Conservation (phyloP, 1,284 basidiomycete species). For the Rhodotorula glutinis region DNA sequence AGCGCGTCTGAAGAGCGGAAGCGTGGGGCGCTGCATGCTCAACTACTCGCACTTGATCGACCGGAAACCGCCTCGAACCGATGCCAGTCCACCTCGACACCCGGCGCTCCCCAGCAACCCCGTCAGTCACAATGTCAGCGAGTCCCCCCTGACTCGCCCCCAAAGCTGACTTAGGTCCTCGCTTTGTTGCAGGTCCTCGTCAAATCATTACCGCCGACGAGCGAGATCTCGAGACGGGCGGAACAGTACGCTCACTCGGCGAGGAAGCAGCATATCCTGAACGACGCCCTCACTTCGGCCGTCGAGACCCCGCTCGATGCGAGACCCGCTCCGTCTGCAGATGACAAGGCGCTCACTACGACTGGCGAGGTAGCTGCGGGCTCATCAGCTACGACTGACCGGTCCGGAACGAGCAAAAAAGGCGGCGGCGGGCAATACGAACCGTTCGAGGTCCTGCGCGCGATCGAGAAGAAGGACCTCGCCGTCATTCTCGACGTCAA, state of each 20-base stretch:
- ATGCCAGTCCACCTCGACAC: neutral
- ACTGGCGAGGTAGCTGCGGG: neutral
- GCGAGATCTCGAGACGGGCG: conserved; percentile 1
- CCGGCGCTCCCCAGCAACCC: neutral
- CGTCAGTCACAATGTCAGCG: neutral
- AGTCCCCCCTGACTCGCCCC: neutral
- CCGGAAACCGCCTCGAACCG: neutral
- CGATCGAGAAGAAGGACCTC: conserved; percentile 36
- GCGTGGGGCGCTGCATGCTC: neutral
- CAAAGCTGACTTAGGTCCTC: neutral
- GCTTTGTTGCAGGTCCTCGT: neutral
- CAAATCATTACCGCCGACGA: neutral
- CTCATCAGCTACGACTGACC: too few species aligned
- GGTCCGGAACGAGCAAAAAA: neutral
- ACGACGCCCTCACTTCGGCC: conserved; percentile 7
- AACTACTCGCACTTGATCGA: neutral
- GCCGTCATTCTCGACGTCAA: conserved; percentile 30
- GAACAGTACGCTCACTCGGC: neutral
- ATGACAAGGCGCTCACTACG: neutral
- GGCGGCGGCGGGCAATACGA: conserved; percentile 17
- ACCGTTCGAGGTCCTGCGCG: conserved; percentile 24
- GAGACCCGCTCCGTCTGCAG: neutral
- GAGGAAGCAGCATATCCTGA: conserved; percentile 9
- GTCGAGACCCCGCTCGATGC: conserved; percentile 12
- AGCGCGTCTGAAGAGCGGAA: too few species aligned